These are phyloP conservation scores for Choricystis sp. DNA, from an alignment of 139 green algal genomes.

Conservation along the genomic window DNA sequence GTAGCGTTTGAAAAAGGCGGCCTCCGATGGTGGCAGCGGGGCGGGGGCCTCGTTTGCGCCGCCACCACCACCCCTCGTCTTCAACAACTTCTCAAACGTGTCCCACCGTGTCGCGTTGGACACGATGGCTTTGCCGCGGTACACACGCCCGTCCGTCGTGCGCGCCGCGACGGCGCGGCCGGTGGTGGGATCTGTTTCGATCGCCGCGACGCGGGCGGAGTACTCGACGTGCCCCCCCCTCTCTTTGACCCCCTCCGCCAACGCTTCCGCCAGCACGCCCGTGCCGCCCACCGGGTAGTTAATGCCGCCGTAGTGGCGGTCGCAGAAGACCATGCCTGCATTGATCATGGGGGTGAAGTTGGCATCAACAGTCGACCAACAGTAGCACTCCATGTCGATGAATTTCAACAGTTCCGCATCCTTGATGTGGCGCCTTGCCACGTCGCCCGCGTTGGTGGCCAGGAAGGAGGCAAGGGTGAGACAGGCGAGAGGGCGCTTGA, in stretches of 20 bases:
- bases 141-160: conserved; percentile 61
- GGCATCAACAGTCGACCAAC: conserved; percentile 78
- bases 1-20: conserved; percentile 48
- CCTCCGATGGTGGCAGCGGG: conserved; percentile 8
- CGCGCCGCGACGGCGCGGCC: conserved; percentile 45
- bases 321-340: conserved; percentile 75
- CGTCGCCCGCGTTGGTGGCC: conserved; percentile 68
- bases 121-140: conserved; percentile 53
- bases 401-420: conserved; percentile 80
- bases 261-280: conserved; percentile 56
- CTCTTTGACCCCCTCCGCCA: conserved; percentile 53
- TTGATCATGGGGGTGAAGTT: conserved; percentile 92
- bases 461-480: conserved; percentile 66
- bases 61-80: no score
- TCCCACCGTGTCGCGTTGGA: conserved; percentile 94
- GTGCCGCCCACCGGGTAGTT: conserved; percentile 91
- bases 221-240: conserved; percentile 66
- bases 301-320: conserved; percentile 86
- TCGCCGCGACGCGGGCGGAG: conserved; percentile 75
- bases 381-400: conserved; percentile 95
- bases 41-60: no score
- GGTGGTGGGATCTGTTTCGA: conserved; percentile 47
- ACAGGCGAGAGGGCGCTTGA: conserved; percentile 51
- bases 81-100: conserved; percentile 72
- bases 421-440: conserved; percentile 64